Percentiles rank a stretch among this genome's conserved stretches.
Conservation (phyloP, 257 asterid species). For the Jasminum sambac region DNA sequence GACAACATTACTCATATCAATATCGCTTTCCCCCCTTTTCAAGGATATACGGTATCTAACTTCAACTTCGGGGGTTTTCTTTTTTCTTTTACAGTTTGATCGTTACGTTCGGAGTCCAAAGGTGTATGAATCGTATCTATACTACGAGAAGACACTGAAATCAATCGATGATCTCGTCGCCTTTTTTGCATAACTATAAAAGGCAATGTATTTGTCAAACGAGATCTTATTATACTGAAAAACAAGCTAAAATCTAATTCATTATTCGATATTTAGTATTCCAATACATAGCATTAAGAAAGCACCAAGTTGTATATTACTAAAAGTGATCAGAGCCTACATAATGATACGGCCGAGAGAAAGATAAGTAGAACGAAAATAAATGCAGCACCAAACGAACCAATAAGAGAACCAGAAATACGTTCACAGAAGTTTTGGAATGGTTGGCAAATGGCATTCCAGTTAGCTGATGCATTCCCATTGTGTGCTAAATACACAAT, state of each 20-base stretch:
- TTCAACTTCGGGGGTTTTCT: neutral
- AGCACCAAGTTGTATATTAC: neutral
- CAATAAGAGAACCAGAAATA: slow-evolving; percentile 64
- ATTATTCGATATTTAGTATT: too few relatives aligned
- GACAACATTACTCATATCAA: too few relatives aligned
- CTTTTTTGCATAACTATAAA: slow-evolving; percentile 40
- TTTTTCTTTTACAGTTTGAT: slow-evolving; percentile 58
- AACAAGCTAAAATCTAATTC: too few relatives aligned
- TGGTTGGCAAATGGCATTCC: slow-evolving; percentile 83
- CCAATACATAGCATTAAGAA: too few relatives aligned
- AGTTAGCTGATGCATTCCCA: slow-evolving; percentile 61
- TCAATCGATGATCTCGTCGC: slow-evolving; percentile 73
- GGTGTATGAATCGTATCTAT: slow-evolving; percentile 73
- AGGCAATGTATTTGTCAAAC: neutral
- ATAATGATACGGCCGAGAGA: slow-evolving; percentile 48
- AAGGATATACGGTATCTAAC: neutral
- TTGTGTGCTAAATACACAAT: slow-evolving; percentile 84
- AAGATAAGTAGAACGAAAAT: slow-evolving; percentile 47
- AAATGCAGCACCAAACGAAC: slow-evolving; percentile 55
- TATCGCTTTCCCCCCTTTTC: too few relatives aligned
- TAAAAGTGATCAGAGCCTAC: slow-evolving; percentile 26
- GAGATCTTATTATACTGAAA: neutral
- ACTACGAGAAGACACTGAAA: slow-evolving; percentile 80
- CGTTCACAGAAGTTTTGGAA: slow-evolving; percentile 70
- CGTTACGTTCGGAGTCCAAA: slow-evolving; percentile 70